Base-by-base conservation (phyloP, 306 rosid species). In the Lotus japonicus region DNA sequence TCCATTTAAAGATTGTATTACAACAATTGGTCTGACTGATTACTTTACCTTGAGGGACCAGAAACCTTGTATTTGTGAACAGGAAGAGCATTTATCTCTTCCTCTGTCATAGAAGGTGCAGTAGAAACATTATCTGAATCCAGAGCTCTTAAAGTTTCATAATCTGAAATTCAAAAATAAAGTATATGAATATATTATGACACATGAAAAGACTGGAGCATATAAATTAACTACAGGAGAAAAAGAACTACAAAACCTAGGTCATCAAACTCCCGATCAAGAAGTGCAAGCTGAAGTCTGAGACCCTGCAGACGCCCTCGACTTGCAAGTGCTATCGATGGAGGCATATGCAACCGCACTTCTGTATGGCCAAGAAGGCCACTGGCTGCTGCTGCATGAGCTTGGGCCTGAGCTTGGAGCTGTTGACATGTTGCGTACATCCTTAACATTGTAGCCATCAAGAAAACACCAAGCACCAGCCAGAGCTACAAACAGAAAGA, bases 371-470 rank as follows among this genome's bases (percentile, higher is more conserved):
- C 92, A 44, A 89, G 88, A 82, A 92, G 86, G 58, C 95, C 96
- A 79, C 90, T 76, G 60, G 88, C 88, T 45, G 94, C 90, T 4
- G 82, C 88, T 35, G 96, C 95, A 82, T 89, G 95, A 68, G 89
- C 95, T 82, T 94, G 99, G 73, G 97, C 97, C 81, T 94, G 96
- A 10, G 96, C 92, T 80, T 92, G 98, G 64, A 94, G 98, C 71
- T 90, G 97, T 64, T 94, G 98, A 80, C 97, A 94, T 50, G 98
- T 90, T 44, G 99, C 99, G 11, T 94, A 94, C 99, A 94, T 90
- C 84, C 99, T 82, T 70, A 90, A 79, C 31, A 90, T 87, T 65
- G 99, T 94, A 45, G 99, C 97, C 97, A 88, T 88, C 83, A 94
- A 64, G 82, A 94, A 94, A 77, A 94, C 99, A 59, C 97, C 99